phyloP scores from a whole-genome alignment of 164 flowering plant genomes.

The Euptelea pleiosperma region DNA sequence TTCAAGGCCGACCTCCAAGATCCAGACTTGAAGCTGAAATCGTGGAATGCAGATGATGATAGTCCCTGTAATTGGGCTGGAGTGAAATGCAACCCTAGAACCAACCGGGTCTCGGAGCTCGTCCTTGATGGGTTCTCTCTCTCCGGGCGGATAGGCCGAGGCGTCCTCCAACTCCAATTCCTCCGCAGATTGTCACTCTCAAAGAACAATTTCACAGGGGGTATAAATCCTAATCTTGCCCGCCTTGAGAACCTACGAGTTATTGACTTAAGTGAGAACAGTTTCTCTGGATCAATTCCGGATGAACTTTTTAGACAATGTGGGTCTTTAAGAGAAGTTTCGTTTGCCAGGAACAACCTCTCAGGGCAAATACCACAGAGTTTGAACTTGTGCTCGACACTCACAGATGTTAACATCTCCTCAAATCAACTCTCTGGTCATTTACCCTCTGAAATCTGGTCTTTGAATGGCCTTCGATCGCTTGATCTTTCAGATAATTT shows the following conservation, averaged over 20 bases:
- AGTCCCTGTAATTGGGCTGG: slow-evolving; percentile 79
- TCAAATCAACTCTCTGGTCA: slow-evolving; percentile 68
- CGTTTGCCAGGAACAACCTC: slow-evolving; percentile 66
- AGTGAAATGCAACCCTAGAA: slow-evolving; percentile 65
- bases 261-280: slow-evolving; percentile 69
- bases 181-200: slow-evolving; percentile 62
- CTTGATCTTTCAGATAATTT: slow-evolving; percentile 75
- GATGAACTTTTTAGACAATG: slow-evolving; percentile 75
- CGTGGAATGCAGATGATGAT: slow-evolving; percentile 85
- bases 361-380: slow-evolving; percentile 63
- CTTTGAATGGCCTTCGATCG: slow-evolving; percentile 54
- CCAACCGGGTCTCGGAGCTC: slow-evolving; percentile 71
- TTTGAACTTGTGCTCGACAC: slow-evolving; percentile 57
- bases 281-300: slow-evolving; percentile 67
- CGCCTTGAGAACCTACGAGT: slow-evolving; percentile 41
- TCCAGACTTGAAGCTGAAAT: slow-evolving; percentile 50
- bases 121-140: slow-evolving; percentile 70
- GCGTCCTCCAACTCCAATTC: slow-evolving; percentile 57
- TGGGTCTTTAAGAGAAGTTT: slow-evolving; percentile 50
- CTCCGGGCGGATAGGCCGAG: slow-evolving; percentile 70
- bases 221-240: slow-evolving; percentile 47
- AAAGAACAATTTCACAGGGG: slow-evolving; percentile 71
- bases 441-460: slow-evolving; percentile 62
- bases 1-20: slow-evolving; percentile 81
- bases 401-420: slow-evolving; percentile 59